Base-by-base conservation (phyloP, 805 yeast species). In the Candida berthetii region DNA sequence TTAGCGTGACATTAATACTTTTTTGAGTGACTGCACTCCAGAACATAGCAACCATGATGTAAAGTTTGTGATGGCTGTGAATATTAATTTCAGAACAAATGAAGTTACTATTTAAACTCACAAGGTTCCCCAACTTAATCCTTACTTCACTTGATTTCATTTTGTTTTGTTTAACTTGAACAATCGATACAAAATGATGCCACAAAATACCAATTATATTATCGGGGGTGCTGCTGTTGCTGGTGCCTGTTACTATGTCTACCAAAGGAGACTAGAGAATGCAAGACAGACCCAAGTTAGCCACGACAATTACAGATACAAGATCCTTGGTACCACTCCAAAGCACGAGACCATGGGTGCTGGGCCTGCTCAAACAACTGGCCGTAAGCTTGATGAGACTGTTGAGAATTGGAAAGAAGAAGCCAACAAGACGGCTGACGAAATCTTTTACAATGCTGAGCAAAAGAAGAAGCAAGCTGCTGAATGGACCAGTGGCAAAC, bases 381-480 rank as follows among this genome's bases (percentile, higher is more conserved):
- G 61, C 14, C 57, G 55, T 31, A 45, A 53, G 35, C 9, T 56
- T 14, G 61, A 55, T 35, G 55, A 56, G 37, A 44, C 51, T 28
- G 50, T 49, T 13, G 17, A 18, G 15, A 31, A 40, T 18, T 22
- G 6, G 24, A 22, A 8, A 22, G 24, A 22, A 7, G 24, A 22
- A 8, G 8, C 24, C 50, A 22, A 22, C 24, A 22, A 22, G 24
- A 22, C 6, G 24, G 24, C 24, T 22, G 24, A 22, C 8, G 24
- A 22, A 8, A 8, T 8, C 8, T 22, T 22, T 22, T 22, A 22
- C 24, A 22, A 53, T 8, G 41, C 24, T 40, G 18, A 46, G 46
- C 17, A 47, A 45, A 18, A 38, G 49, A 22, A 22, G 24, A 9
- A 42, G 15, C 16, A 41, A 24, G 35, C 40, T 10, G 44, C 42